These are phyloP conservation scores for Zopfia rhizophila DNA, from an alignment of 2,329 filamentous ascomycete species.

Conservation along the genomic window DNA sequence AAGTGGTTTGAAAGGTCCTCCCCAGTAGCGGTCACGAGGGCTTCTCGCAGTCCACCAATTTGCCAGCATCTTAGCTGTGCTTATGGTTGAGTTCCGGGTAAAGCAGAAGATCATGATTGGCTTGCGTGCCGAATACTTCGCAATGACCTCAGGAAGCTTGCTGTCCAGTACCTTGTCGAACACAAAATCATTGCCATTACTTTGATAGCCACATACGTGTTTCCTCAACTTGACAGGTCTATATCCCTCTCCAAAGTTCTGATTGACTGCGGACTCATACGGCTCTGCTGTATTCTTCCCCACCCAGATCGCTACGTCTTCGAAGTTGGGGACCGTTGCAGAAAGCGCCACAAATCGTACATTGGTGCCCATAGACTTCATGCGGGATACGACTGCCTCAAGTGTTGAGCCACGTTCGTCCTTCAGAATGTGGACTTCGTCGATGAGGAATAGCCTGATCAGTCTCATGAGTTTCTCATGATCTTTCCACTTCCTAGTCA, in stretches of 20 bases:
- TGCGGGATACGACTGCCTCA: slow-evolving; percentile 85
- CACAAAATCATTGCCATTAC: slow-evolving; percentile 73
- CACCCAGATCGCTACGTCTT: slow-evolving; percentile 83
- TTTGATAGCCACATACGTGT: slow-evolving; percentile 77
- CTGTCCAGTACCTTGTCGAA: slow-evolving; percentile 77
- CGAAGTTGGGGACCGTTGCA: slow-evolving; percentile 84
- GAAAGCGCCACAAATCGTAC: slow-evolving; percentile 84
- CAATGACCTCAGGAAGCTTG: slow-evolving; percentile 73
- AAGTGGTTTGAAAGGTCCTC: slow-evolving; percentile 63
- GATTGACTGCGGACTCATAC: slow-evolving; percentile 71
- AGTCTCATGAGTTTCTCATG: slow-evolving; percentile 78
- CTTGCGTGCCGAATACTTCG: slow-evolving; percentile 74
- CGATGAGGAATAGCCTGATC: slow-evolving; percentile 83
- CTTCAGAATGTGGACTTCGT: slow-evolving; percentile 88
- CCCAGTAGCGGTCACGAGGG: slow-evolving; percentile 70
- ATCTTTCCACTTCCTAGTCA: slow-evolving; percentile 88
- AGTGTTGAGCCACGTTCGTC: slow-evolving; percentile 81
- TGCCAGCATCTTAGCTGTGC: slow-evolving; percentile 74
- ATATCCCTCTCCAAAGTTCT: slow-evolving; percentile 82
- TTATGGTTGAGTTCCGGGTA: slow-evolving; percentile 75
- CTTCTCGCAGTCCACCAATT: slow-evolving; percentile 70
- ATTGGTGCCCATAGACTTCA: slow-evolving; percentile 81
- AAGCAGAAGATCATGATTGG: slow-evolving; percentile 87
- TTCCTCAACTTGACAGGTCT: slow-evolving; percentile 81
- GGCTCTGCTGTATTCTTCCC: slow-evolving; percentile 71